Base-by-base conservation (phyloP, 1,139 yeast species). In the Casaregolazyma lundiana region DNA sequence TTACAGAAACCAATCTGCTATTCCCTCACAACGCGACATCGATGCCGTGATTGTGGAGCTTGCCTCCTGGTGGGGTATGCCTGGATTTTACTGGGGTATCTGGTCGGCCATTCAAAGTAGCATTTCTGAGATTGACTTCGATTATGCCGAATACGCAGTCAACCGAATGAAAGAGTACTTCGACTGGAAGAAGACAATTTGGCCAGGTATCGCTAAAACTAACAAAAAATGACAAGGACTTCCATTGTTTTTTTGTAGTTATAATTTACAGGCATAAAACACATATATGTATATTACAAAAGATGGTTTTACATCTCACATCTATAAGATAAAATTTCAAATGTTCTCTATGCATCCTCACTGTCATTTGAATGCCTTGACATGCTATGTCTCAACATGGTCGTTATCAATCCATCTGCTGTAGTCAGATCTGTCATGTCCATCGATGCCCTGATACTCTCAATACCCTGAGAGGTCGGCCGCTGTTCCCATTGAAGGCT, bases 71-170 rank as follows among this genome's bases (percentile, higher is more conserved):
- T 84, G 82, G 68, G 94, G 94, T 0, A 68, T 84, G 66, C 94
- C 94, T 0, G 94, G 94, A 1, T 81, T 84, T 56, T 84, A 82
- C 64, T 84, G 94, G 94, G 92, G 92, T 2, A 72, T 84, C 11
- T 85, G 95, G 95, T 81, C 90, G 1, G 81, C 81, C 55, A 83
- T 85, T 49, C 95, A 85, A 62, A 75, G 84, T 51, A 76, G 76
- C 50, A 78, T 82, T 29, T 81, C 89, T 3, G 75, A 77, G 43
- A 84, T 85, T 44, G 94, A 85, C 56, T 85, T 85, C 62, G 83
- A 83, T 58, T 85, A 85, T 59, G 73, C 77, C 11, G 68, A 71
- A 17, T 84, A 84, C 59, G 79, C 86, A 1, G 72, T 72, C 44
- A 67, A 71, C 47, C 70, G 94, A 50, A 68, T 84, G 45, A 72